Evolutionary conservation across 2,329 filamentous ascomycete genomes (phyloP).

Genomic region (Fusarium sp.): DNA sequence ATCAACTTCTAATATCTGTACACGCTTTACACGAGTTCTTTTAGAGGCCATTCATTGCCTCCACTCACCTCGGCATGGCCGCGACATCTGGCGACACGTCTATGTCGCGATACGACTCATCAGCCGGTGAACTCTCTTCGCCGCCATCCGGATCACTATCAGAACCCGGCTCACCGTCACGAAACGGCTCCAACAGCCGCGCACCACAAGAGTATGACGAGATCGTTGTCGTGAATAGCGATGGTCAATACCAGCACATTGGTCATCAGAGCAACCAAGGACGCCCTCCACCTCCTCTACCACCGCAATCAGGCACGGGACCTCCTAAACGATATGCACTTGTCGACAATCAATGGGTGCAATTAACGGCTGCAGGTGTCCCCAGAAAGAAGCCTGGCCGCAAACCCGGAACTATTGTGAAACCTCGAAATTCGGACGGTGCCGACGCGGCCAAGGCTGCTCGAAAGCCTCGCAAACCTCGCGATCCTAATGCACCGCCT

Average conservation of each 20-base stretch:
- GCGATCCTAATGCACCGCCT: constrained; percentile 71
- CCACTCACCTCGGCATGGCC: constrained; percentile 46
- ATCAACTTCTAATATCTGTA: constrained; percentile 12
- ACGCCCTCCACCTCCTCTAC: constrained; percentile 44
- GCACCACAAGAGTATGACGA: constrained; percentile 61
- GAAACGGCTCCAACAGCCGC: constrained; percentile 49
- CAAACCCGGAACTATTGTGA: constrained; percentile 72
- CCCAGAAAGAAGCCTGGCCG: constrained; percentile 76
- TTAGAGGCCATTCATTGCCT: constrained; percentile 15
- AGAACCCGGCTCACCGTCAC: constrained; percentile 63
- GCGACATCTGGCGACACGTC: constrained; percentile 52
- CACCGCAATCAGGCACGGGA: constrained; percentile 42
- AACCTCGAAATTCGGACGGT: constrained; percentile 59
- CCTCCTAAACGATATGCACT: constrained; percentile 53
- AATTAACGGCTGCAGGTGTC: constrained; percentile 70
- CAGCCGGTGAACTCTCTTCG: constrained; percentile 66
- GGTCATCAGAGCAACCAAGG: constrained; percentile 41
- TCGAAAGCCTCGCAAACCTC: constrained; percentile 69
- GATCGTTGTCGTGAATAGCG: constrained; percentile 61
- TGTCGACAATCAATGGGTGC: constrained; percentile 61
- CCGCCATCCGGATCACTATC: constrained; percentile 66
- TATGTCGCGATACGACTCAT: constrained; percentile 62
- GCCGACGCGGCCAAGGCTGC: constrained; percentile 59
- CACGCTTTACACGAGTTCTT: constrained; percentile 12
- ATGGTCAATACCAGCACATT: constrained; percentile 47